Evolutionary conservation across 2,329 filamentous ascomycete species (phyloP), one percentile per base, ranked within the genome.

Genomic region (Gyromitra esculenta): DNA sequence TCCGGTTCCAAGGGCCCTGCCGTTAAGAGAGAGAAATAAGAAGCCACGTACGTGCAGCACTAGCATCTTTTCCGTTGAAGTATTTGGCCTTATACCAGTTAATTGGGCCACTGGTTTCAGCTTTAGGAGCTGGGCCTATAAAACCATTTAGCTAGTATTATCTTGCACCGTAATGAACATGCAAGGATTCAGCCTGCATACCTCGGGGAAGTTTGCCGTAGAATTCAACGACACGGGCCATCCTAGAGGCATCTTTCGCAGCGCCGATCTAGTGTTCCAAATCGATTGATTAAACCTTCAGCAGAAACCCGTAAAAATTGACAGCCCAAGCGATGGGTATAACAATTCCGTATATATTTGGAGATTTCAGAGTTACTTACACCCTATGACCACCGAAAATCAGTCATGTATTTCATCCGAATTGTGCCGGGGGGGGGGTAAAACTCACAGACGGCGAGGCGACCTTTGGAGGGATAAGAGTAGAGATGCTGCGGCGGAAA

Each of bases 401-500:
- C 62, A 77, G 65, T 25, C 41, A 69, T 68, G 65, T 66, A 21
- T 48, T 43, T 62, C 52, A 45, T 45, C 64, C 59, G 43, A 71
- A 65, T 59, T 63, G 31, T 37, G 35, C 25, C 35, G 48, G 62
- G 59, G 41, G 41, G 59, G 60, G 67, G 69, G 77, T 73, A 79
- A 77, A 77, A 88, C 91, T 86, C 92, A 96, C 92, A 87, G 89
- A 91, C 80, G 92, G 92, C 84, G 92, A 94, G 82, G 92, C 92
- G 84, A 96, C 89, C 92, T 99, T 99, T 84, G 96, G 96, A 82
- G 96, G 96, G 83, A 99, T 97, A 86, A 99, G 91, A 88, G 96
- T 97, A 85, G 96, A 98, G 84, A 97, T 91, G 89, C 90, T 92
- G 87, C 94, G 91, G 87, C 92, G 92, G 84, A 91, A 89, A 84